Conservation (phyloP, 306 rosid genomes). For the Lagenaria siceraria region DNA sequence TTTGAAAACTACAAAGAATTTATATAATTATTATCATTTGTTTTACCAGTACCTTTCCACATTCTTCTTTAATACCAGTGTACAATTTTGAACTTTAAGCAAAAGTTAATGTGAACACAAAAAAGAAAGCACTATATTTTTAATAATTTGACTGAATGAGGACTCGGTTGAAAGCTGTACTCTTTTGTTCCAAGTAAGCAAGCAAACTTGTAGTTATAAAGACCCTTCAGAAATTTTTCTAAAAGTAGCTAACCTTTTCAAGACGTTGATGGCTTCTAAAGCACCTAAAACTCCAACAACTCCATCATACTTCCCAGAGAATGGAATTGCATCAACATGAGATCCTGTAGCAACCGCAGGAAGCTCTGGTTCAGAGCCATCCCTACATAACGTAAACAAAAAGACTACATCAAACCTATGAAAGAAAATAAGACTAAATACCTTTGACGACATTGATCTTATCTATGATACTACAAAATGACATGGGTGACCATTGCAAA, state of each 20-base stretch:
- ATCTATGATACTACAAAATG: not conserved
- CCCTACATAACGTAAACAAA: constrained; percentile 49
- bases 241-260: constrained; percentile 50
- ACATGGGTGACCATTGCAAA: not conserved
- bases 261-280: constrained; percentile 77
- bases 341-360: constrained; percentile 91
- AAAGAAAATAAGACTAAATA: not conserved
- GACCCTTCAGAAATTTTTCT: not conserved
- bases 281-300: constrained; percentile 98
- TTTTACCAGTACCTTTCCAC: not conserved
- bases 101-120: not conserved
- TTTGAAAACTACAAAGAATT: not conserved
- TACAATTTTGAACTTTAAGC: not conserved
- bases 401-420: not conserved
- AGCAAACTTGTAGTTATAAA: not conserved
- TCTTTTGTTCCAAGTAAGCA: not conserved
- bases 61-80: not conserved
- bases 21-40: not conserved
- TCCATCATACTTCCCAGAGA: constrained; percentile 94
- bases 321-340: constrained; percentile 93
- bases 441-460: not conserved
- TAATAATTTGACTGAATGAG: not conserved
- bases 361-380: constrained; percentile 57
- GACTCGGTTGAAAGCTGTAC: not conserved
- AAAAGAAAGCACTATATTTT: not conserved